Base-by-base conservation (phyloP, 495 filamentous ascomycete genomes). In the Podospora sp. region DNA sequence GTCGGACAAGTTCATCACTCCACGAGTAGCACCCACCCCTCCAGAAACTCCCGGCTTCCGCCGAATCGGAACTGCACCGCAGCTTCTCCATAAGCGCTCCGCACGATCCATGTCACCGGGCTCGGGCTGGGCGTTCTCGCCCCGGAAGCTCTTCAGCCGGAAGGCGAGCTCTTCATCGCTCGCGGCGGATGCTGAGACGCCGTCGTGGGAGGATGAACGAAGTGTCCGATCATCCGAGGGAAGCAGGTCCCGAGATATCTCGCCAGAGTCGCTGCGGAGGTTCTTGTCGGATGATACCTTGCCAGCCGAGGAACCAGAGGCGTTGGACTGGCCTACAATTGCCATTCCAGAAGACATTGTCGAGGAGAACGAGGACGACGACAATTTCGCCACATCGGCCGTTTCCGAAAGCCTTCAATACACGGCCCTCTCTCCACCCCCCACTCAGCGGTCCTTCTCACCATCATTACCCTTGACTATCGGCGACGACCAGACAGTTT, bases 1-100 rank as follows among this genome's bases (percentile, higher is more conserved):
- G 0, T 81, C 84, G 20, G 90, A 92, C 80, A 92, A 89, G 69
- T 96, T 87, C 62, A 80, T 89, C 73, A 85, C 88, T 29, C 91
- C 90, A 24, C 83, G 87, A 53, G 82, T 86, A n/a, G 84, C 88
- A 3, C 83, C 88, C 0, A 72, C 71, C 14, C 75, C 76, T 8
- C 82, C 84, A 52, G 83, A 33, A 33, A 33, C 8, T 8, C 29
- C 72, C 73, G 0, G 71, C 68, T 75, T 81, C 60, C 69, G 76
- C 12, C 84, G 87, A 24, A 71, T 87, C 16, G 84, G 84, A 24
- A 89, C 88, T 7, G 84, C 89, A 33, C 83, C 83, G n/a, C 78
- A 79, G 59, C 77, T 79, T 50, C 79, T 81, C 8, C 82, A 79
- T 55, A 81, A 81, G 67, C 75, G 82, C 26, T 79, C 80, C 20